Base-by-base conservation (phyloP, 768 basidiomycete species). In the Phanerodontia chrysosporium region DNA sequence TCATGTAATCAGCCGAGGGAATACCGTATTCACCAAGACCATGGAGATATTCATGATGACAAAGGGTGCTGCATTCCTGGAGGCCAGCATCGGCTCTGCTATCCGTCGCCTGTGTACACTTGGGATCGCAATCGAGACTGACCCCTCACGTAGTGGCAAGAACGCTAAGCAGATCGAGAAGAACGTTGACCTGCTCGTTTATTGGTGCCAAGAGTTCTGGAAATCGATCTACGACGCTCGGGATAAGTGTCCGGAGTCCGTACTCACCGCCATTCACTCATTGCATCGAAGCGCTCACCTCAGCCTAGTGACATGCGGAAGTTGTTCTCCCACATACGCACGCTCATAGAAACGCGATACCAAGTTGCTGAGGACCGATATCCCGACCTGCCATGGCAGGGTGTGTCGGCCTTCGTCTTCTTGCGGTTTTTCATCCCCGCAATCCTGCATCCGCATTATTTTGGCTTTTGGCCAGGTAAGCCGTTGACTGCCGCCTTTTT, bases 401-500 rank as follows among this genome's bases (percentile, higher is more conserved):
- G 88, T 65, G 89, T 95, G 45, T 91, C 89, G 35, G 92, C 93
- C 1, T 95, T 95, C 69, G 85, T 89, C 69, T 95, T 95, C 73
- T 79, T 95, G 45, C 83, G 93, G 44, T 93, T 95, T 71, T 87
- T 95, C 60, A 90, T 92, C 25, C 94, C 93, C 32, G 93, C 90
- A 24, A 89, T 95, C 58, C 78, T 95, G n/a, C 83, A 91, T 69
- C 93, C 93, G 1, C 89, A 93, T 71, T 73, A 92, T 4, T 95
- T 91, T 67, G 86, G 89, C 25, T 76, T 95, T 53, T 85, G 78
- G 64, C 83, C 84, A 69, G 91, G 91, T 90, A 69, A 30, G 75
- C 59, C 30, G n/a, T 45, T 9, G 24, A 7, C 24, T 16, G n/a
- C 16, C n/a, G 8, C 12, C 13, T 52, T 6, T 27, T 39, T 36